Evolutionary conservation across 2,329 filamentous ascomycete species (phyloP).

Genomic region (Aspergillus fischeri): DNA sequence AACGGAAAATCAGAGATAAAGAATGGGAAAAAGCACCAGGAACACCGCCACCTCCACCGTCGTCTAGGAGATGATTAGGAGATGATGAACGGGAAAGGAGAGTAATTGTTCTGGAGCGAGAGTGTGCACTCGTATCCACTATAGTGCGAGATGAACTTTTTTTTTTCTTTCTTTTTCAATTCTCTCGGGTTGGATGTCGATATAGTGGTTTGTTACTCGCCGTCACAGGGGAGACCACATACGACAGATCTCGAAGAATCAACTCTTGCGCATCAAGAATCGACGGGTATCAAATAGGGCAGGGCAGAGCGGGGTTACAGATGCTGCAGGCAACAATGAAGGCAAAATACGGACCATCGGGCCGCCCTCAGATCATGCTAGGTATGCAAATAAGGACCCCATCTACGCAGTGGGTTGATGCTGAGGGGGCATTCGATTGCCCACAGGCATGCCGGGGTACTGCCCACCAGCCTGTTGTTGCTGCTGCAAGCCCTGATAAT

Average conservation of each 20-base stretch:
- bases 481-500: constrained; percentile 76
- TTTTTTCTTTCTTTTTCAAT: constrained; percentile 17
- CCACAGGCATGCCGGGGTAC: constrained; percentile 70
- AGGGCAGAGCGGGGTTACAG: constrained; percentile 23
- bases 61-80: constrained; percentile 33
- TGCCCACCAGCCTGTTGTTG: constrained; percentile 63
- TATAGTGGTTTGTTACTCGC: constrained; percentile 7
- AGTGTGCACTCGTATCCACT: constrained; percentile 28
- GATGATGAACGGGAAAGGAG: constrained; percentile 24
- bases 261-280: constrained; percentile 23
- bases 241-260: constrained; percentile 14
- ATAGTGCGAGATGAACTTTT: constrained; percentile 16
- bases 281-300: constrained; percentile 36
- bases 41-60: constrained; percentile 36
- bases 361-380: constrained; percentile 18
- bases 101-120: constrained; percentile 26
- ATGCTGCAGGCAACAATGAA: constrained; percentile 19
- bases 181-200: constrained; percentile 10
- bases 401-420: constrained; percentile 71
- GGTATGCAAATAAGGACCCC: constrained; percentile 8
- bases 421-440: constrained; percentile 75
- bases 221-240: constrained; percentile 13
- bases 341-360: constrained; percentile 24
- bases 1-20: constrained; percentile 20
- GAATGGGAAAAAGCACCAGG: constrained; percentile 28